Conservation (phyloP, 331 rosid genomes). For the Cydonia oblonga region DNA sequence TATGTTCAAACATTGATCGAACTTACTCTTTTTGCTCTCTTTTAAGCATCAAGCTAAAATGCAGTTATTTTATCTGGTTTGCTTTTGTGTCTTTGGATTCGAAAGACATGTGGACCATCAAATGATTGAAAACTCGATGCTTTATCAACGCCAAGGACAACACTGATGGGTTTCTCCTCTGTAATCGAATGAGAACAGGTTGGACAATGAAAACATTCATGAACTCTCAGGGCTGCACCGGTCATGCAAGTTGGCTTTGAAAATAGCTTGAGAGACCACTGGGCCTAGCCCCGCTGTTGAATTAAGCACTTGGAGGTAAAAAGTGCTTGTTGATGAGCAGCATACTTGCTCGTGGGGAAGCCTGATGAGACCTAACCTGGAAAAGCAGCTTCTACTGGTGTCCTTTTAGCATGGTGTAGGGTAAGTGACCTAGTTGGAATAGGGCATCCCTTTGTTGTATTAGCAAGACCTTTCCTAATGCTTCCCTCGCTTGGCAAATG, state of each 20-base stretch:
- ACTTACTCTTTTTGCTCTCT: background rate
- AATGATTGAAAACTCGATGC: background rate
- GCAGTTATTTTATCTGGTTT: background rate
- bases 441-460: background rate
- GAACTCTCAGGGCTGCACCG: background rate
- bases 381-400: background rate
- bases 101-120: constrained; percentile 2
- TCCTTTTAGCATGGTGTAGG: constrained; percentile 14
- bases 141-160: constrained; percentile 2
- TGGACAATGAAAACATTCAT: constrained; percentile 8
- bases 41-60: background rate
- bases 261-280: background rate
- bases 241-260: constrained; percentile 19
- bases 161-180: background rate
- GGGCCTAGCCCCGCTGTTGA: background rate
- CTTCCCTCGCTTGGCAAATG: background rate
- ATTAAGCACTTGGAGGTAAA: background rate
- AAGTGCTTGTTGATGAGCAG: constrained; percentile 6
- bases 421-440: background rate
- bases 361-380: constrained; percentile 10
- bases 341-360: constrained; percentile 16
- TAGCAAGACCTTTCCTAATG: background rate
- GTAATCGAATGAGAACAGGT: background rate
- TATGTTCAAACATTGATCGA: background rate
- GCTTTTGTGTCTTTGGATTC: background rate